Evolutionary conservation across 1,284 basidiomycete genomes (phyloP), one percentile per base, ranked within the genome.

Genomic region (Leccinum cinnamomeum): DNA sequence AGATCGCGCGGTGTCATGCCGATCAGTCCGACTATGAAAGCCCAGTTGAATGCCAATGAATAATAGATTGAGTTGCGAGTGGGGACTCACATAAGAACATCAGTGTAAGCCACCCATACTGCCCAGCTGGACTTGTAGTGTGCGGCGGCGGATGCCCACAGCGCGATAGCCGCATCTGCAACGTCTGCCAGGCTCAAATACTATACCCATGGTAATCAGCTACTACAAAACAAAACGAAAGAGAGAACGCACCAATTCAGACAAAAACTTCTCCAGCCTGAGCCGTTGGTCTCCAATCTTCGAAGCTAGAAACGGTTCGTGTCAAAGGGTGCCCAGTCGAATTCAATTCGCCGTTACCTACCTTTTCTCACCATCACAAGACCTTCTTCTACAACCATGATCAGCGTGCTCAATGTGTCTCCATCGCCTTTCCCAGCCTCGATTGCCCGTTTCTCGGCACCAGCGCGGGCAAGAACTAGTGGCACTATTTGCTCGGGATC

Each of bases 261-360:
- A 81, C 18, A 94, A 79, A 72, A 88, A 93, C 69, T 91, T 94
- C 72, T 97, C 95, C 39, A 97, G 76, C 44, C 90, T 84, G 59
- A 92, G 79, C 28, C 86, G 79, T 20, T 79, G 73, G 66, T 87
- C 85, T 7, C 85, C 83, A 5, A 72, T 65, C 56, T 79, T 79
- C 1, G 81, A 81, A 37, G 78, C 83, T 85, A 65, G 51, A 61
- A 48, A 12, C 0, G 11, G 50, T 41, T 56, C 35, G 11, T 39
- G 8, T 70, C 53, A 62, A 62, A 20, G 11, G 20, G 1, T 14
- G 11, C 20, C 44, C 11, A 35, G 23, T 41, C 48, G 48, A 57
- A 53, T 37, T 4, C 18, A n/a, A n/a, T 37, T 41, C 25, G 16
- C 25, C n/a, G 20, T 12, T 8, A 55, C 75, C 46, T 65, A 86